Evolutionary conservation across 2,329 filamentous ascomycete species (phyloP), one percentile per base, ranked within the genome.

Genomic region (Diaporthe citriasiana): DNA sequence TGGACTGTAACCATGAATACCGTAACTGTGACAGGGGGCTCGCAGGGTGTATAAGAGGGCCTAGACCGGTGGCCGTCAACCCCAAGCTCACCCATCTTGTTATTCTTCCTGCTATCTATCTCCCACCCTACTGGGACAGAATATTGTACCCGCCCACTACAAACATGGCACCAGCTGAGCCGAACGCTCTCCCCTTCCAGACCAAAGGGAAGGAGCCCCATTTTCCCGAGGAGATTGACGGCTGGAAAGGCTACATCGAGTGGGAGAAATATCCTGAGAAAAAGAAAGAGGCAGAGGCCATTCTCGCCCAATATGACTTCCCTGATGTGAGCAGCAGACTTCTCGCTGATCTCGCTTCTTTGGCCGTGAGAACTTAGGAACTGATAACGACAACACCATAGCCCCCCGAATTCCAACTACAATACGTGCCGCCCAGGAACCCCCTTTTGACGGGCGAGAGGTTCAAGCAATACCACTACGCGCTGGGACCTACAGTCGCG

Each of bases 221-320:
- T 25, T 74, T 74, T 22, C 25, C 59, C 27, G 78, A 78, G 50
- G 78, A 79, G 71, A 75, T 80, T 8, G 79, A 82, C 22, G 82
- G 82, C 0, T 84, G 82, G 80, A 81, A 75, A 30, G 84, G 89
- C 10, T 93, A 93, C 75, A 85, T 94, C 8, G 92, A 93, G 78
- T 93, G 91, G 92, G 92, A 93, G 79, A 86, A 89, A 17, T 92
- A 93, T 71, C 92, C 92, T 0, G 90, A 93, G 63, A 93, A 93
- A 81, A 92, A 92, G 78, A 86, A 85, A 35, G 83, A 87, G 59
- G 92, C 90, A 0, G 86, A 88, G 60, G 85, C 89, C 72, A 87
- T 92, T 63, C 79, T 92, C 19, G 82, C 82, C 33, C 83, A 82
- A 68, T 87, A 90, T 65, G 82, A 87, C 74, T 87, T 92, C 80